Percentiles rank a stretch among this genome's conserved stretches.
These are phyloP conservation scores for Peterozyma xylosa DNA, from an alignment of 805 yeast genomes.

Conservation along the genomic window DNA sequence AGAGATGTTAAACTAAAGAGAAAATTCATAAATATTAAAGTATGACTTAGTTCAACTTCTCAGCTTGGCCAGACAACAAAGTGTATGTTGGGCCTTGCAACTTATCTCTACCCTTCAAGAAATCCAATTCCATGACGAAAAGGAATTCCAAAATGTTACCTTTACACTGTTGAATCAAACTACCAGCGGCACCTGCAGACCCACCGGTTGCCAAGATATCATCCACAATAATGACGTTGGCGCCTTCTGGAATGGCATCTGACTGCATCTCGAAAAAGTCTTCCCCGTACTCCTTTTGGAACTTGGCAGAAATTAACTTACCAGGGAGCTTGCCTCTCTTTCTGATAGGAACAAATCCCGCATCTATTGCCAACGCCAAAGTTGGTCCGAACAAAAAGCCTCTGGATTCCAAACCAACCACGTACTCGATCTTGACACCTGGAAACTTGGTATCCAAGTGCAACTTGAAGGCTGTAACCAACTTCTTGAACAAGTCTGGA, in stretches of 20 bases:
- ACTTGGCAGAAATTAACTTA: constrained; percentile 59
- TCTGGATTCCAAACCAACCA: constrained; percentile 93
- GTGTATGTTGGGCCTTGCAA: constrained; percentile 86
- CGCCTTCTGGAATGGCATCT: constrained; percentile 70
- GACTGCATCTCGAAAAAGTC: constrained; percentile 87
- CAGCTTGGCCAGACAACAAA: constrained; percentile 74
- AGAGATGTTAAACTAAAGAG: no score
- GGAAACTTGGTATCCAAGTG: constrained; percentile 55
- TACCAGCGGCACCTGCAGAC: constrained; percentile 90
- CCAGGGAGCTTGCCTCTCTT: constrained; percentile 96
- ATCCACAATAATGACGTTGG: constrained; percentile 83
- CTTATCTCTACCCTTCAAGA: constrained; percentile 88
- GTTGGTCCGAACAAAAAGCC: constrained; percentile 97
- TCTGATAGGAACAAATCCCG: constrained; percentile 93
- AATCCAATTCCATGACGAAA: constrained; percentile 91
- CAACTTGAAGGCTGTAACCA: constrained; percentile 71
- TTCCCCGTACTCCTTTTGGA: constrained; percentile 85
- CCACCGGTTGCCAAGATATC: constrained; percentile 99
- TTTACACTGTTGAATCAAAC: constrained; percentile 58
- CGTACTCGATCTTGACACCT: constrained; percentile 66
- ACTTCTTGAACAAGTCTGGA: constrained; percentile 74
- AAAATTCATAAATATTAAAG: no score
- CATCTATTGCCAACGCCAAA: constrained; percentile 79
- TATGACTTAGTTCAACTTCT: constrained; percentile 24
- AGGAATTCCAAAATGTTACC: constrained; percentile 74